These are phyloP conservation scores for Mucor velutinosus DNA, from an alignment of 371 early-diverging fungal genomes.

Conservation along the genomic window DNA sequence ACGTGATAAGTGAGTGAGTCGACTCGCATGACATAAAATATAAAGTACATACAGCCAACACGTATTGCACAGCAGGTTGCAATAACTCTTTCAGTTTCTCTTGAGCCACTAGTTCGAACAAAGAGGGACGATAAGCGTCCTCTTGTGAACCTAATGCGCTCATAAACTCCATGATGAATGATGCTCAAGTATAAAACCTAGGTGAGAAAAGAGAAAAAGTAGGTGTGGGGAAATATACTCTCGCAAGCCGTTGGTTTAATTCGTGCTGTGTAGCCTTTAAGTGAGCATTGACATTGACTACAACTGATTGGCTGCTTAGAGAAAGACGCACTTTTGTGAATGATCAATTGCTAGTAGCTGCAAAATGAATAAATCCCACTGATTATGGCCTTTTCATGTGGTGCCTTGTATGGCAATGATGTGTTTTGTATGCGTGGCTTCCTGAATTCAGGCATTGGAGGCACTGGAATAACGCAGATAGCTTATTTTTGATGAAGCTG, in stretches of 20 bases:
- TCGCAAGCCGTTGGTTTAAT: not conserved
- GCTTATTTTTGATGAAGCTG: no score
- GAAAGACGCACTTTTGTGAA: not conserved
- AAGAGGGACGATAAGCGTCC: slow-evolving; percentile 78
- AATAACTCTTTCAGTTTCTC: slow-evolving; percentile 80
- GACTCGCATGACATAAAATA: not conserved
- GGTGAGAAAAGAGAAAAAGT: not conserved
- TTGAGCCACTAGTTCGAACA: slow-evolving; percentile 90
- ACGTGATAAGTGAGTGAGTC: not conserved
- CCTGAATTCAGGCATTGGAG: not conserved
- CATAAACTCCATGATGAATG: slow-evolving; percentile 80
- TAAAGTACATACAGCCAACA: slow-evolving; percentile 67
- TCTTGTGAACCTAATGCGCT: slow-evolving; percentile 74
- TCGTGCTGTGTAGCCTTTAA: not conserved
- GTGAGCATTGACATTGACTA: not conserved
- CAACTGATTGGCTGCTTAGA: not conserved
- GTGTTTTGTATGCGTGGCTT: not conserved
- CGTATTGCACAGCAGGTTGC: slow-evolving; percentile 85
- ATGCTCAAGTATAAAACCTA: not conserved
- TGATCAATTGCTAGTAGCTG: not conserved
- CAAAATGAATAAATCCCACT: no score
- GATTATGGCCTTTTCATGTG: no score
- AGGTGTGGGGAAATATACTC: not conserved
- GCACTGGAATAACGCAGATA: no score
- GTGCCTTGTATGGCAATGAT: no score